Evolutionary conservation across 148 eudicot species (phyloP), one percentile per base, ranked within the genome.

Genomic region (Heliosperma pusillum): DNA sequence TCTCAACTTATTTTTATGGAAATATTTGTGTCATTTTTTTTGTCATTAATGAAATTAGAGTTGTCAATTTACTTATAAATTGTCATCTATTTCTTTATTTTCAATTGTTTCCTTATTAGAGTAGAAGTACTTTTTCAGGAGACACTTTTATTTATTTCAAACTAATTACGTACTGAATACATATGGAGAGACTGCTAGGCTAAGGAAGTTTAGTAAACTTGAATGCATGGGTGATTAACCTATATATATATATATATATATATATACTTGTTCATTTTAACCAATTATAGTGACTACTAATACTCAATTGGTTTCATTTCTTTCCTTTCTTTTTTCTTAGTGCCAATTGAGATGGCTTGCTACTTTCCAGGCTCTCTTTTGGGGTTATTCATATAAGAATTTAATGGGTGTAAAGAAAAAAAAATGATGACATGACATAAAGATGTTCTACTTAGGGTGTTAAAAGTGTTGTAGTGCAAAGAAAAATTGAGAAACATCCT

Each of bases 341-440:
- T 26, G 57, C 75, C 75, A 74, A 74, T 75, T 80, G 78, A 75
- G 75, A 80, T 75, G 36, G 70, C 78, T 80, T 53, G 75, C 60
- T 74, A 80, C 78, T 80, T 80, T 75, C 29, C 59, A 80, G 70
- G 56, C 75, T 70, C 67, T 72, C 77, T 73, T 66, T 80, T 74
- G 78, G 66, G 78, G 20, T 72, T 74, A 79, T 69, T 75, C 47
- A 21, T 50, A 71, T 70, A 55, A 59, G 75, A 62, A 36, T 55
- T 79, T 67, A 79, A 69, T 60, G 70, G 59, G 71, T 10, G 53
- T 66, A 40, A 74, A 74, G 47, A 30, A 22, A 16, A 53, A 53
- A 75, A 68, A 30, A 80, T 62, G 64, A 69, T 75, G 82, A 80
- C 44, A 75, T 33, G 82, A 80, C 79, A 80, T 75, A 80, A 80